phyloP scores from a whole-genome alignment of 1,284 basidiomycete genomes.

The Sphagnurus paluster region DNA sequence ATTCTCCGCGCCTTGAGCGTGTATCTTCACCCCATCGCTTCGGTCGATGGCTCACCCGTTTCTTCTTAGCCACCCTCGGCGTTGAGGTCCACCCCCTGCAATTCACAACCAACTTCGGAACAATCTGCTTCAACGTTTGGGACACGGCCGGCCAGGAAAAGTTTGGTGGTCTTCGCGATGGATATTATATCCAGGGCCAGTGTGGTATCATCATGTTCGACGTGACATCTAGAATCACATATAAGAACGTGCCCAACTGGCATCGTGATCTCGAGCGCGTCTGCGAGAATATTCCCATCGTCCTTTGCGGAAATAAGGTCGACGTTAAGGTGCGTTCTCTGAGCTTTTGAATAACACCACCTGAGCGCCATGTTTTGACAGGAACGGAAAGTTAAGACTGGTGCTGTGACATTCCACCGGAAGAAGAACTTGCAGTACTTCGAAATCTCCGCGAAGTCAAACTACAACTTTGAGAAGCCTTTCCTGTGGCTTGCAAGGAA shows the following conservation, averaged over 20 bases:
- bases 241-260: conserved; percentile 99
- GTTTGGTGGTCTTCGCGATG: conserved; percentile 97
- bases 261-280: conserved; percentile 99
- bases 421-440: conserved; percentile 99
- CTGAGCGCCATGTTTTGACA: conserved; percentile 32
- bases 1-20: not conserved
- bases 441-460: conserved; percentile 99
- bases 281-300: conserved; percentile 99
- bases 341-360: conserved; percentile 4
- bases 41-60: conserved; percentile 22
- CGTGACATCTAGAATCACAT: conserved; percentile 99
- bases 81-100: conserved; percentile 97
- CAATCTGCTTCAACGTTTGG: conserved; percentile 99
- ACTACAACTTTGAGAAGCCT: conserved; percentile 99
- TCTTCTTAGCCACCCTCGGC: conserved; percentile 87
- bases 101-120: conserved; percentile 98
- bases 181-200: conserved; percentile 99
- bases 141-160: conserved; percentile 99
- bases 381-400: conserved; percentile 99
- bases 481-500: conserved; percentile 99
- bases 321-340: conserved; percentile 86
- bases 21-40: conserved; percentile 14
- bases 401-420: conserved; percentile 98
- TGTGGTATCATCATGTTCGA: conserved; percentile 99
- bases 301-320: conserved; percentile 99